Base-by-base conservation (phyloP, 2,329 filamentous ascomycete genomes). In the Colletotrichum lentis region DNA sequence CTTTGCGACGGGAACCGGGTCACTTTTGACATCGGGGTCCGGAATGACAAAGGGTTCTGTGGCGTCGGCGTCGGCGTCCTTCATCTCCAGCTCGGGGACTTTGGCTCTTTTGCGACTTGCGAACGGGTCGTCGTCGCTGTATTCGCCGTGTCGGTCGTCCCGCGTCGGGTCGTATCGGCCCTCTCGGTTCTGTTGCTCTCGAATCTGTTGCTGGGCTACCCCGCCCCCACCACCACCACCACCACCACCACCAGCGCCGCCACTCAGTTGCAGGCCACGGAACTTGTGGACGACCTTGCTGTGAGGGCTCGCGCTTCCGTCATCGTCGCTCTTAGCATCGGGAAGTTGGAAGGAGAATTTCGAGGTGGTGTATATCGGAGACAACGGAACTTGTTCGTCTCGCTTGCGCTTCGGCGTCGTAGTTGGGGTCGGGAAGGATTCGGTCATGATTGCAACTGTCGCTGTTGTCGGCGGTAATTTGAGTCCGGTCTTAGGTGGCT, bases 251-350 rank as follows among this genome's bases (percentile, higher is more conserved):
- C 76, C 50, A 35, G n/a, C 39, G 75, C 79, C 73, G 74, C 77
- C 74, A 72, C 74, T 77, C 62, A 88, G 76, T 16, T 79, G 81
- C 58, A 88, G 80, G 64, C 84, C 82, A 58, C 80, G 80, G 76
- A 88, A 86, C 72, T 80, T 80, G 73, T 84, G 82, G 46, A 82
- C 83, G 47, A 88, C 84, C 62, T 77, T 82, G 49, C 83, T 82
- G 62, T 82, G 80, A n/a, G 86, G 85, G 70, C 86, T 88, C 70
- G 76, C 80, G 73, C 77, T 82, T 66, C 84, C 85, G 58, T 85
- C 84, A 37, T 84, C 81, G 47, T 76, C 69, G 35, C 73, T 62
- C 43, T 76, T 65, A 67, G 75, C 57, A 41, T 74, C 67, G 70
- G 77, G 62, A 52, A 75, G 70, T 64, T 84, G 80, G 71, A 86